Evolutionary conservation across 768 basidiomycete species (phyloP), one percentile per base, ranked within the genome.

Genomic region (Suillus variegatus): DNA sequence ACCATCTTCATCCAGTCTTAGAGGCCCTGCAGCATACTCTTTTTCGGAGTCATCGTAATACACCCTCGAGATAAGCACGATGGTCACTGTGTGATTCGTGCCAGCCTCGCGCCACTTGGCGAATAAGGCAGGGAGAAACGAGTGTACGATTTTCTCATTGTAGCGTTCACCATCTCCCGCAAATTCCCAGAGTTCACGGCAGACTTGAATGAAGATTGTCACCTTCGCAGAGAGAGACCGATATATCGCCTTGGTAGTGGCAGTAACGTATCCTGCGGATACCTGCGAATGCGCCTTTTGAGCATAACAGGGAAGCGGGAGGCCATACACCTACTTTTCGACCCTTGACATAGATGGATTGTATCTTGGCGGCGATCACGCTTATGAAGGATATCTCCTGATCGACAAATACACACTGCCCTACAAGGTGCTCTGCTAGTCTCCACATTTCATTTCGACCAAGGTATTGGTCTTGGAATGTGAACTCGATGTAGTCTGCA

Each of bases 381-480:
- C 93, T 94, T 43, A 95, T 87, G 73, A 97, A 95, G 2, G 86
- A 84, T 32, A 99, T 84, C 61, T 94, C 93, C 75, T 99, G 93
- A 65, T 91, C 88, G 1, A 86, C 84, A 72, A 94, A 91, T 25
- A 97, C 81, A 72, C 93, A 95, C 70, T 89, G 88, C 10, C 88
- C 90, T 35, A 89, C 88, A 18, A 98, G 82, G 60, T 89, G 84
- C 74, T 91, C 88, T n/a, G 88, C 89, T 9, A 98, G 82, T 57
- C 95, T 83, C 94, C 96, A 98, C 95, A 97, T 97, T 69, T 98
- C 97, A 66, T 92, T 94, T 55, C 97, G 87, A 18, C 96, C 97
- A 18, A 98, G 83, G 74, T 98, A 98, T 73, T 97, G 95, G 74
- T 97, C 95, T 67, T 93, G 92, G 73, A 99, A 99, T 55, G 88